Conservation (phyloP, 2,329 filamentous ascomycete species). For the Epichloe sibirici region DNA sequence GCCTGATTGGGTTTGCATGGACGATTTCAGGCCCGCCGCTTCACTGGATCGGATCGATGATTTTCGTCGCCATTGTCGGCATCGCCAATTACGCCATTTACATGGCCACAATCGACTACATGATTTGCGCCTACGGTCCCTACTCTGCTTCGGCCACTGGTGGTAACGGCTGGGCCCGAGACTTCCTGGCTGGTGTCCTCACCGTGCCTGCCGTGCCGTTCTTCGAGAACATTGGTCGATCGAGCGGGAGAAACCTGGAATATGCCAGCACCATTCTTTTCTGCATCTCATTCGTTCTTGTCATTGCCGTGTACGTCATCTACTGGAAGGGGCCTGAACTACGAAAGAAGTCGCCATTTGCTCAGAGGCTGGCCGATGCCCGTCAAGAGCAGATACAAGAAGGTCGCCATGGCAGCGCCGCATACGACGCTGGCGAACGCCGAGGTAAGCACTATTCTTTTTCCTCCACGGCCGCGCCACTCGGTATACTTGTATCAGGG, state of each 20-base stretch:
- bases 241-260: slow-evolving; percentile 37
- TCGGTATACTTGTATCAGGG: too few relatives aligned
- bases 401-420: slow-evolving; percentile 18
- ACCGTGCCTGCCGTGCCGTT: slow-evolving; percentile 56
- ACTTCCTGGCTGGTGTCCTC: slow-evolving; percentile 61
- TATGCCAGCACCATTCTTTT: slow-evolving; percentile 53
- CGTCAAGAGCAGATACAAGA: slow-evolving; percentile 17
- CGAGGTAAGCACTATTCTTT: slow-evolving; percentile 14
- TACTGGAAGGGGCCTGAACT: slow-evolving; percentile 52
- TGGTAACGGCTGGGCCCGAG: slow-evolving; percentile 62
- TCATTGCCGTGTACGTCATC: slow-evolving; percentile 51
- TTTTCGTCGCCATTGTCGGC: slow-evolving; percentile 54
- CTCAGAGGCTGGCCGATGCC: slow-evolving; percentile 44
- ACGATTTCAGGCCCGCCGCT: slow-evolving; percentile 50
- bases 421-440: slow-evolving; percentile 13
- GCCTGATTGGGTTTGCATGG: slow-evolving; percentile 59
- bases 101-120: slow-evolving; percentile 69
- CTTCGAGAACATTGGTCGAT: slow-evolving; percentile 42
- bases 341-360: slow-evolving; percentile 50
- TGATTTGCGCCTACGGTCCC: slow-evolving; percentile 61
- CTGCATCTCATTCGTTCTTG: slow-evolving; percentile 47
- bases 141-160: slow-evolving; percentile 66
- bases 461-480: too few relatives aligned
- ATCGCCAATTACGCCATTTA: slow-evolving; percentile 66
- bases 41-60: slow-evolving; percentile 56